Percentiles rank a stretch among this genome's conserved stretches.
These are phyloP conservation scores for Zelonia costaricensis DNA, from an alignment of 208 protist genomes.

Conservation along the genomic window DNA sequence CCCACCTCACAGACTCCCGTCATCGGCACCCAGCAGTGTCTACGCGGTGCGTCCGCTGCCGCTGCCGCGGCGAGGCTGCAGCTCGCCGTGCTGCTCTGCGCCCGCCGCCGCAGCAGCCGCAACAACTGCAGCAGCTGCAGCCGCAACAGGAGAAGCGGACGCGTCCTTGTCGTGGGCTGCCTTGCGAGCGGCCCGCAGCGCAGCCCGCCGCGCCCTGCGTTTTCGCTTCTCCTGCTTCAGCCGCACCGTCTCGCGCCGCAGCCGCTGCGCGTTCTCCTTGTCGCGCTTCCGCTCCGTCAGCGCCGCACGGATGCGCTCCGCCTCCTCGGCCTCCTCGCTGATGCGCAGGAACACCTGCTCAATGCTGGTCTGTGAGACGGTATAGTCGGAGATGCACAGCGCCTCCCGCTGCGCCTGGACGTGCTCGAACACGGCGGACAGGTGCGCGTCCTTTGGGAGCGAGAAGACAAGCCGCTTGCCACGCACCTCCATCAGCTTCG, in stretches of 20 bases:
- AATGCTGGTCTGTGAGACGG: slow-evolving; percentile 49
- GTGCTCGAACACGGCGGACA: slow-evolving; percentile 35
- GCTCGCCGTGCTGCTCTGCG: too few species aligned
- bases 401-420: slow-evolving; percentile 32
- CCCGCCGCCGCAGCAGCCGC: too few species aligned
- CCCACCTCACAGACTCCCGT: too few species aligned
- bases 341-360: slow-evolving; percentile 65
- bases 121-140: too few species aligned
- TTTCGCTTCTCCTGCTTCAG: not conserved
- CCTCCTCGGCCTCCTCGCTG: slow-evolving; percentile 14
- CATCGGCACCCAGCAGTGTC: too few species aligned
- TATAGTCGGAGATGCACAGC: slow-evolving; percentile 62
- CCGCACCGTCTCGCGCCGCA: not conserved
- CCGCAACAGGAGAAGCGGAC: too few species aligned
- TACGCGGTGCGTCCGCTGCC: too few species aligned
- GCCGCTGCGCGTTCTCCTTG: not conserved
- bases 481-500: slow-evolving; percentile 21
- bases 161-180: not conserved
- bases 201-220: not conserved
- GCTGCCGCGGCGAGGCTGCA: too few species aligned
- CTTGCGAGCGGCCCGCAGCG: not conserved
- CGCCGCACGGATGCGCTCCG: not conserved
- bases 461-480: slow-evolving; percentile 30
- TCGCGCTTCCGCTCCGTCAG: not conserved
- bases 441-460: slow-evolving; percentile 23